phyloP scores from a whole-genome alignment of 1,284 basidiomycete genomes.

The Boletus sp. region DNA sequence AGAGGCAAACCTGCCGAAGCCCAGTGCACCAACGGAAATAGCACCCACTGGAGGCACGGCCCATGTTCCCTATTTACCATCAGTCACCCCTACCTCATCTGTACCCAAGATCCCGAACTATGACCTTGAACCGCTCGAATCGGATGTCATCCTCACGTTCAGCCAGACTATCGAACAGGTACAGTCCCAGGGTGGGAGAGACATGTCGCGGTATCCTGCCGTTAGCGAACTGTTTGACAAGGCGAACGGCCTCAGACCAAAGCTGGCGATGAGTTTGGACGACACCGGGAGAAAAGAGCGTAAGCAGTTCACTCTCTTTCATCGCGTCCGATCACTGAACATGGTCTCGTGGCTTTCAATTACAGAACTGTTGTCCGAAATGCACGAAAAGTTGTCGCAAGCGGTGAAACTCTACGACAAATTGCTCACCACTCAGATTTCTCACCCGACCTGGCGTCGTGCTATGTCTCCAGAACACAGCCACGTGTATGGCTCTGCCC shows the following conservation, averaged over 20 bases:
- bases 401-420: constrained; percentile 91
- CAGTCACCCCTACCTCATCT: constrained; percentile 43
- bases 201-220: constrained; percentile 80
- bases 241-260: constrained; percentile 80
- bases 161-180: constrained; percentile 88
- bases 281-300: constrained; percentile 88
- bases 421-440: constrained; percentile 83
- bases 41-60: constrained; percentile 55
- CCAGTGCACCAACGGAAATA: constrained; percentile 73
- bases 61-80: constrained; percentile 50
- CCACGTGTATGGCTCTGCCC: constrained; percentile 27
- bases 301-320: constrained; percentile 44
- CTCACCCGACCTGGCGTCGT: constrained; percentile 65
- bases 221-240: constrained; percentile 85
- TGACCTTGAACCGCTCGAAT: constrained; percentile 79
- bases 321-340: neutral
- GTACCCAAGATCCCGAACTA: constrained; percentile 66
- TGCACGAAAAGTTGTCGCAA: constrained; percentile 93
- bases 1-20: constrained; percentile 79
- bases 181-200: constrained; percentile 75
- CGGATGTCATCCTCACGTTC: constrained; percentile 86
- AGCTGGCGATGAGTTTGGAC: constrained; percentile 83
- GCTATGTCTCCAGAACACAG: constrained; percentile 25
- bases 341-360: neutral
- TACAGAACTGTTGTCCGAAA: constrained; percentile 83